Evolutionary conservation across 768 basidiomycete genomes (phyloP), one percentile per base, ranked within the genome.

Genomic region (Phlegmacium glaucopus): DNA sequence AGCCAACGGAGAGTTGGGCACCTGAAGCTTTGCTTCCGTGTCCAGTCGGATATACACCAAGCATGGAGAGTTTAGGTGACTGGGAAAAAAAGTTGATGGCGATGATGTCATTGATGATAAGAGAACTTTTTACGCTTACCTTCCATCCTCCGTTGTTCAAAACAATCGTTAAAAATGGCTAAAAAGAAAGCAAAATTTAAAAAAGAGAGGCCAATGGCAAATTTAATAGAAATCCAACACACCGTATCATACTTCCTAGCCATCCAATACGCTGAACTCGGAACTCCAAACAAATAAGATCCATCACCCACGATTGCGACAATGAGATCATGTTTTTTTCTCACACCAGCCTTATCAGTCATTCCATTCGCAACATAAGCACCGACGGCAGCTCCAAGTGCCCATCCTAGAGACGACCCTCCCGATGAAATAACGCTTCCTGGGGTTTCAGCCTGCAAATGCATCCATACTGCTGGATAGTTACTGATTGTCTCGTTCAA

Each of bases 71-170:
- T 51, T 73, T 79, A 4, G 86, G 85, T 0, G 82, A 79, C 74
- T 79, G 52, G 44, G 15, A 15, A 49, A n/a, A 13, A 44, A 17
- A 26, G 12, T 48, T 2, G 36, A 16, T 37, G 16, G 35, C 36
- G 16, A 12, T n/a, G 12, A 4, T 16, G 11, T 16, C 40, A 15
- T 6, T 13, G 42, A 25, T 29, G 5, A 18, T 16, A 17, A 9
- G 25, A 42, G n/a, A 11, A 45, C 9, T n/a, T n/a, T n/a, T n/a
- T n/a, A n/a, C 2, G 59, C 69, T 51, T 47, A 78, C 76, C 55
- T 71, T 79, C 83, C 82, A 84, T 0, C 83, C 84, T 0, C 83
- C 84, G 47, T 88, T 88, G 59, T 87, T 87, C 11, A 89, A 62
- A 1, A 88, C 69, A 51, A 88, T 68, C 0, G 83, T 87, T 22